Conservation (phyloP, 2,329 filamentous ascomycete species). For the Huntiella bhutanensis region DNA sequence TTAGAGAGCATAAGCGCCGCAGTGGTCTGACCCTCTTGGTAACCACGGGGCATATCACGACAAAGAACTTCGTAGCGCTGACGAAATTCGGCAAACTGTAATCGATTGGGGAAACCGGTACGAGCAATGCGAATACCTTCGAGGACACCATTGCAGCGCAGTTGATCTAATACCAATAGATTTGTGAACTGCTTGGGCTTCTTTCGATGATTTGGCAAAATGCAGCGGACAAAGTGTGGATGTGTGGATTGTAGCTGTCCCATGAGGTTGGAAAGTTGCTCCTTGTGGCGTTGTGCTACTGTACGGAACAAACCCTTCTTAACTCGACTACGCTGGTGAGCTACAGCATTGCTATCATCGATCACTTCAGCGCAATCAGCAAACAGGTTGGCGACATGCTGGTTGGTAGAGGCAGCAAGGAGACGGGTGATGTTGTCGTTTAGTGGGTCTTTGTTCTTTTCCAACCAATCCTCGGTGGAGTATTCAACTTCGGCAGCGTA, state of each 20-base stretch:
- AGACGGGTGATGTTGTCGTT: conserved; percentile 93
- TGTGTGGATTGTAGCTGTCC: conserved; percentile 84
- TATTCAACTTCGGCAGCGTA: conserved; percentile 98
- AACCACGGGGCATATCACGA: conserved; percentile 68
- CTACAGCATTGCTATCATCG: conserved; percentile 46
- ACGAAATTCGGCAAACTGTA: conserved; percentile 84
- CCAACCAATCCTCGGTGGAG: conserved; percentile 81
- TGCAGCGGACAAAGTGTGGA: conserved; percentile 95
- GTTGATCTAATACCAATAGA: conserved; percentile 82
- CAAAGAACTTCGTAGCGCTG: conserved; percentile 93
- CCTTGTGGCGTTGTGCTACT: conserved; percentile 90
- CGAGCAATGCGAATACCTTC: conserved; percentile 94
- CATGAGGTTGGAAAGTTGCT: conserved; percentile 95
- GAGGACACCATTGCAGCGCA: conserved; percentile 98
- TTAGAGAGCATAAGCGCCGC: conserved; percentile 78
- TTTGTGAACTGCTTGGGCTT: conserved; percentile 81
- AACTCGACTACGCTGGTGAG: conserved; percentile 48
- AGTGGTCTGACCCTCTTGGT: conserved; percentile 74
- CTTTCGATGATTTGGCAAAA: conserved; percentile 96
- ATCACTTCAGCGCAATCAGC: conserved; percentile 69
- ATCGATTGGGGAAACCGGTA: conserved; percentile 86
- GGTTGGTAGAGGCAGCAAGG: conserved; percentile 62
- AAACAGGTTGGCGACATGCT: conserved; percentile 71
- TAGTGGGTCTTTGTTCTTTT: conserved; percentile 97
- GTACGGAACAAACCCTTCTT: conserved; percentile 97